Conservation (phyloP, 108 stramenopile species). For the Cylindrotheca fusiformis region DNA sequence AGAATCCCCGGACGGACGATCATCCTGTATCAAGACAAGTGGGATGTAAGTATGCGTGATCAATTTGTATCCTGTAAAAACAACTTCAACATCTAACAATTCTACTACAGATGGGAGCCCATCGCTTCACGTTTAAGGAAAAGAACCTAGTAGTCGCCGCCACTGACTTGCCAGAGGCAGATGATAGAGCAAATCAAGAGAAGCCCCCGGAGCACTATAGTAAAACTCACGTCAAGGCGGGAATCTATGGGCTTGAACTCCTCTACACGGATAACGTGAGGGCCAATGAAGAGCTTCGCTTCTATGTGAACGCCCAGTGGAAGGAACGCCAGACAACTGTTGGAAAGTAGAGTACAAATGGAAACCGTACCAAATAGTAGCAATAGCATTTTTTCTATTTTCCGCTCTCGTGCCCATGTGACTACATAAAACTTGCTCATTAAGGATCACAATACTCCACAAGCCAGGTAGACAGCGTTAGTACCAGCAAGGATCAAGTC, state of each 20-base stretch:
- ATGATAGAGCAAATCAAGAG: constrained; percentile 63
- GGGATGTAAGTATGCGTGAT: constrained; percentile 40
- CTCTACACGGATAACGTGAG: constrained; percentile 42
- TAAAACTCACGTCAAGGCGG: constrained; percentile 52
- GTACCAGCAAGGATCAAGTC: background rate
- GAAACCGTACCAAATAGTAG: background rate
- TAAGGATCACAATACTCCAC: background rate
- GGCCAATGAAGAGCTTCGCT: constrained; percentile 35
- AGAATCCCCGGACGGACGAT: constrained; percentile 69
- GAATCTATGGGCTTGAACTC: constrained; percentile 55
- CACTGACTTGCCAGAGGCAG: constrained; percentile 83
- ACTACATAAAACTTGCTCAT: too few species aligned
- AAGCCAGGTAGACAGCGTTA: background rate
- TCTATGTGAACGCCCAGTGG: constrained; percentile 41
- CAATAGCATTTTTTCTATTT: too few species aligned
- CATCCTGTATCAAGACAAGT: constrained; percentile 78
- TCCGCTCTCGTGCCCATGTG: too few species aligned
- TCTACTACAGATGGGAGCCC: constrained; percentile 62
- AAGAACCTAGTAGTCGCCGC: constrained; percentile 82
- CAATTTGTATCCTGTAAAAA: background rate
- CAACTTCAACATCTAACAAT: background rate
- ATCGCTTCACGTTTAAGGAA: constrained; percentile 81
- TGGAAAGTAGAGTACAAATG: background rate
- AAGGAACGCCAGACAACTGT: background rate
- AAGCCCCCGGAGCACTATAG: constrained; percentile 46